These are phyloP conservation scores for Spathaspora sp. DNA, from an alignment of 805 yeast species.

Conservation along the genomic window DNA sequence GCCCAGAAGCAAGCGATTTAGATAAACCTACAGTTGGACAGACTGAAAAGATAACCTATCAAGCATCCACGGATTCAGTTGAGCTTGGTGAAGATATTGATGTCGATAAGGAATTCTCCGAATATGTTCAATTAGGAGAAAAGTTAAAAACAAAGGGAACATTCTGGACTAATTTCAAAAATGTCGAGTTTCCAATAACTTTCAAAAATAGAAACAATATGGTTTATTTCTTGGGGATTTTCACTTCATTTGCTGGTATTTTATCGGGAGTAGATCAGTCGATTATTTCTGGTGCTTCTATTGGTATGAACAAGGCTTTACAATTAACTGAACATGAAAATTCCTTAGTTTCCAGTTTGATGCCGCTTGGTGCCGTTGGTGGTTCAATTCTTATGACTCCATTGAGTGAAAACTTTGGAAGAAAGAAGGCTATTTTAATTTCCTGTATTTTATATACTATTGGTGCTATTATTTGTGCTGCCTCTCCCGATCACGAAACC, in stretches of 20 bases:
- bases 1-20: not conserved
- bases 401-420: slow-evolving; percentile 51
- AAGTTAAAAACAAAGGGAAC: slow-evolving; percentile 26
- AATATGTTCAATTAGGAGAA: slow-evolving; percentile 28
- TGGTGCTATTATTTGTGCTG: slow-evolving; percentile 58
- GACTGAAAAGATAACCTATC: not conserved
- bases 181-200: slow-evolving; percentile 34
- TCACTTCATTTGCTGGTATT: slow-evolving; percentile 62
- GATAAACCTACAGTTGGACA: not conserved
- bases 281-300: slow-evolving; percentile 59
- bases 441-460: slow-evolving; percentile 53
- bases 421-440: slow-evolving; percentile 50
- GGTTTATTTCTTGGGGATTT: slow-evolving; percentile 48
- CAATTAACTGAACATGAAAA: slow-evolving; percentile 37
- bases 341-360: slow-evolving; percentile 53
- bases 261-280: slow-evolving; percentile 69
- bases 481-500: slow-evolving; percentile 21
- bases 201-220: slow-evolving; percentile 45
- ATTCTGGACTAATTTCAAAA: slow-evolving; percentile 33
- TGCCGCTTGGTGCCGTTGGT: slow-evolving; percentile 69
- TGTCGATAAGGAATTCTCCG: slow-evolving; percentile 32
- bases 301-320: slow-evolving; percentile 45
- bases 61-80: not conserved
- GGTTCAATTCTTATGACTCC: slow-evolving; percentile 63
- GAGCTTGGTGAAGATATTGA: slow-evolving; percentile 18